Base-by-base conservation (phyloP, 305 asterid genomes). In the Rubia tinctorum region DNA sequence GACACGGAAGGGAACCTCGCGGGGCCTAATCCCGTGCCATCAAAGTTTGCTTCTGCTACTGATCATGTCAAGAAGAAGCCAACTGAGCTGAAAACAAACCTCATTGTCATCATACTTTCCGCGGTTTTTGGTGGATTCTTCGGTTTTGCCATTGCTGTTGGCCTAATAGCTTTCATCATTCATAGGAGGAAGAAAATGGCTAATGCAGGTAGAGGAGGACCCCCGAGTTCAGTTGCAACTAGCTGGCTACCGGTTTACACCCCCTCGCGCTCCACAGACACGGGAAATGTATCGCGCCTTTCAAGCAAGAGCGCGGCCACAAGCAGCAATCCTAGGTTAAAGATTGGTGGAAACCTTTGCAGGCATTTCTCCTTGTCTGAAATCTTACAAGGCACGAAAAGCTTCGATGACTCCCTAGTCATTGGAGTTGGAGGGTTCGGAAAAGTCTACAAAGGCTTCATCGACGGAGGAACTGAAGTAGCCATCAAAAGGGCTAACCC, bases 341-440 rank as follows among this genome's bases (percentile, higher is more conserved):
- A 68, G 61, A 66, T 84, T 12, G 82, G 84, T 9, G 89, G 90
- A 72, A 83, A 89, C 66, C 85, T 82, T 8, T 88, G 96, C 63
- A 79, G 91, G 34, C 89, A 82, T 64, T 90, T 92, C 87, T 61
- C 88, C 20, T 65, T 90, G 62, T 68, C 83, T 2, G 97, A 92
- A 81, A 82, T 92, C 64, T 77, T 76, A 73, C 78, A 66, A 1
- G 93, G 83, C 45, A 88, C 98, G 0, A 71, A 80, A 23, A 72
- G 80, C 47, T 92, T 91, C 61, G 84, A 82, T 2, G 96, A 91
- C 69, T 71, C 84, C 1, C 71, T 74, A 45, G 87, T 89, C 3
- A 79, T 92, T 47, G 98, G 98, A 17, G 87, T 88, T 34, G 98
- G 97, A 45, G 98, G 98, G 45, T 92, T 90, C 40, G 98, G 97